Conservation (phyloP, 1,284 basidiomycete genomes). For the Ustilago lituana region DNA sequence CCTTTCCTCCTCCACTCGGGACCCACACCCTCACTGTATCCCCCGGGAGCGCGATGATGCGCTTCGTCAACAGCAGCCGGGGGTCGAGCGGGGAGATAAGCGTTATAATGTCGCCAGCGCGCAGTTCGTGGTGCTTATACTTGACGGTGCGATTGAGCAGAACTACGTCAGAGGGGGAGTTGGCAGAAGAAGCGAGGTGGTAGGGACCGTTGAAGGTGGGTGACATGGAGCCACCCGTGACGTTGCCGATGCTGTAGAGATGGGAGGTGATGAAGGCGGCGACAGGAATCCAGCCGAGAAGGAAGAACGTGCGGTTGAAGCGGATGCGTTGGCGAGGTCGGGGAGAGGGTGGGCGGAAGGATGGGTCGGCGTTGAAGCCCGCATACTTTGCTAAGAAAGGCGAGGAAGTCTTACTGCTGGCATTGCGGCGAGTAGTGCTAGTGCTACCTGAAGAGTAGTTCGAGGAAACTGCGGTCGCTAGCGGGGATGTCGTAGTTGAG, state of each 20-base stretch:
- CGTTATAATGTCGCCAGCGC: constrained; percentile 71
- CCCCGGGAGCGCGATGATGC: constrained; percentile 71
- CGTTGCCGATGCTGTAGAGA: constrained; percentile 69
- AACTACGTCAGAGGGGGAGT: constrained; percentile 71
- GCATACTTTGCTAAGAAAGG: constrained; percentile 1
- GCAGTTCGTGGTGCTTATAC: constrained; percentile 57
- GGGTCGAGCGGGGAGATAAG: constrained; percentile 71
- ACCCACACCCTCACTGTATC: constrained; percentile 69
- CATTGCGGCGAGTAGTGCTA: too few relatives aligned
- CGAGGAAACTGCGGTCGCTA: too few relatives aligned
- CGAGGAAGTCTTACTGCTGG: neutral
- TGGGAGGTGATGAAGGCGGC: constrained; percentile 70
- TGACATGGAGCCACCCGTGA: constrained; percentile 69
- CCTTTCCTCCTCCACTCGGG: neutral
- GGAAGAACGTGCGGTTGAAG: constrained; percentile 17
- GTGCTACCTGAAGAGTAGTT: too few relatives aligned
- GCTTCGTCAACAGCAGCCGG: constrained; percentile 70
- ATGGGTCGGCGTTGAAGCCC: constrained; percentile 7
- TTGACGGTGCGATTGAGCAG: constrained; percentile 70
- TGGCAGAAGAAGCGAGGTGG: constrained; percentile 54
- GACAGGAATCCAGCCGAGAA: constrained; percentile 70
- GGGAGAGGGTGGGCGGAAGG: neutral
- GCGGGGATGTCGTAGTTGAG: too few relatives aligned
- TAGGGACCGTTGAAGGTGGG: constrained; percentile 44
- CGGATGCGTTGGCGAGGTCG: constrained; percentile 3